phyloP scores from a whole-genome alignment of 139 green algal species.

The Chlorella sp. region DNA sequence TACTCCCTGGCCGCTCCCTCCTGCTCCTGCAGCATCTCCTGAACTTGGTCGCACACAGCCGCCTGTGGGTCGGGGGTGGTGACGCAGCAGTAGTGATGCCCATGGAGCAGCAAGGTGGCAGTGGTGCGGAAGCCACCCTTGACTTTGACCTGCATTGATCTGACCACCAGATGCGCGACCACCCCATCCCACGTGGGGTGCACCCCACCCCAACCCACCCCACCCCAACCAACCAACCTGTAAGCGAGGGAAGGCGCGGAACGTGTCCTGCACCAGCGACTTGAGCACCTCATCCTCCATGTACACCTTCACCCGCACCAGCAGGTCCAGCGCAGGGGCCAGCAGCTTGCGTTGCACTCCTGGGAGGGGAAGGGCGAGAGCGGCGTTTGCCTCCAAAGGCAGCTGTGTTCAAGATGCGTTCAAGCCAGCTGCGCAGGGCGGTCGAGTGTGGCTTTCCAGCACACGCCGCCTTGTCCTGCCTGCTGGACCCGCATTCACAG shows the following conservation, averaged over 20 bases:
- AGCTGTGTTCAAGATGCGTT: background rate
- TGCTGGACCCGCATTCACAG: no score
- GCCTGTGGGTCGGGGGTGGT: background rate
- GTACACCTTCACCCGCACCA: background rate
- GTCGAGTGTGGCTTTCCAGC: no score
- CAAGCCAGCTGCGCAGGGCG: background rate
- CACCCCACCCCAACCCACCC: no score
- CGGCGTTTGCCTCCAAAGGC: background rate
- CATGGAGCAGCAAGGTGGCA: no score
- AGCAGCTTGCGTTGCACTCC: background rate
- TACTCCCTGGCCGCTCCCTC: background rate
- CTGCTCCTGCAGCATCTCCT: background rate
- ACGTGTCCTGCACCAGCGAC: background rate
- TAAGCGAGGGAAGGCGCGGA: constrained; percentile 1
- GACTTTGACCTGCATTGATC: no score
- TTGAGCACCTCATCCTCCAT: background rate
- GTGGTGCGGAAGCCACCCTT: no score
- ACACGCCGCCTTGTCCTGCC: no score
- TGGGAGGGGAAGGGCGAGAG: background rate
- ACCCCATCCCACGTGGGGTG: no score
- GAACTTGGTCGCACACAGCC: background rate
- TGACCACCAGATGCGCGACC: no score
- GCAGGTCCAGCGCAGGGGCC: background rate
- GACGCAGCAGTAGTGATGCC: no score
- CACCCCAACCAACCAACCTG: no score